Evolutionary conservation across 2,329 filamentous ascomycete genomes (phyloP), one percentile per base, ranked within the genome.

Genomic region (Lachnellula arida): DNA sequence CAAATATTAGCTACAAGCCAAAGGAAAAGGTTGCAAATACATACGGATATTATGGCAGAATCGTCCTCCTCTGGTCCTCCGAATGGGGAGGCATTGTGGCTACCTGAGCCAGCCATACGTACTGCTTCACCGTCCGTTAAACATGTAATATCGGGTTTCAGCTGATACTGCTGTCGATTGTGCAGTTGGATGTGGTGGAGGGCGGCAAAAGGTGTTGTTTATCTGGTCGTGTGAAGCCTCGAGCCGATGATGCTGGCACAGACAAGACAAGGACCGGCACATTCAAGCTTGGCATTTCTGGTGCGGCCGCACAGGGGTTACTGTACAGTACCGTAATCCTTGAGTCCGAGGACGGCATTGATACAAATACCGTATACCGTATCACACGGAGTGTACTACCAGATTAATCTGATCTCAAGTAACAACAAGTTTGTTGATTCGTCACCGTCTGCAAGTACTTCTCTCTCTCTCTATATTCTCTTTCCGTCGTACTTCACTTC

Each of bases 11-110:
- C 40, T 8, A 14, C 11, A 34, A 12, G 51, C 17, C 23, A 17
- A 19, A 40, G 19, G 34, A 48, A 32, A 12, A 9, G 25, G 23
- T 35, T 46, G 34, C 34, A 11, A 19, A 28, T 42, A 60, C 64
- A 47, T 66, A 71, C 69, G 40, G 69, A 71, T 60, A 71, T 69
- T 60, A 71, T 63, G 46, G 66, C 49, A 46, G 61, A 53, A 56
- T 70, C 67, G 43, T 69, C 66, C 32, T 68, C 65, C 37, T 53
- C 61, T 35, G 57, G 48, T 50, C 58, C 66, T 63, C 62, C 48
- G 48, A 64, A 63, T 54, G 66, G 60, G 59, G 66, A 67, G 61
- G 61, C 68, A 70, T 69, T 67, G 60, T 62, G 66, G 67, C 64
- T 67, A 55, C 61, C 60, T 49, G 63, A 67, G 55, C 68, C 62